A percentile compares a stretch with the other conserved stretches of the same genome.
Conservation (phyloP, 129 eudicot genomes). For the Helianthus tuberosus region DNA sequence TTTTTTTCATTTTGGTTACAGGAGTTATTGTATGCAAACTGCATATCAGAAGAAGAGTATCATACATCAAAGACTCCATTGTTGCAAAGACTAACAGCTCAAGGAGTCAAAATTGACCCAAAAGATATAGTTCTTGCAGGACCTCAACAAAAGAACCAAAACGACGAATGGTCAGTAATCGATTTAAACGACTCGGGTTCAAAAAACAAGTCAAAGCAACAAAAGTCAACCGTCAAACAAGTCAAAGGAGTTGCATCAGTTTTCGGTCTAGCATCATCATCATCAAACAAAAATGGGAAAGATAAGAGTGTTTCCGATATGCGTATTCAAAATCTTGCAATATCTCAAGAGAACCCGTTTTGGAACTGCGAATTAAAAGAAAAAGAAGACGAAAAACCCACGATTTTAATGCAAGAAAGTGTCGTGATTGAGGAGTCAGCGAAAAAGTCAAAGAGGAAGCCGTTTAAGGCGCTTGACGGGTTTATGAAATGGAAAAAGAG, state of each 20-base stretch:
- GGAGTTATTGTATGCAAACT: slow-evolving; percentile 86
- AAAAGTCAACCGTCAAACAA: slow-evolving; percentile 55
- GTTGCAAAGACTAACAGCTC: slow-evolving; percentile 80
- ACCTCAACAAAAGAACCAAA: slow-evolving; percentile 37
- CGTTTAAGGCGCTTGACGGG: slow-evolving; percentile 68
- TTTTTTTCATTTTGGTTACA: slow-evolving; percentile 28
- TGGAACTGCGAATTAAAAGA: slow-evolving; percentile 61
- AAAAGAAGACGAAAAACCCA: slow-evolving; percentile 51
- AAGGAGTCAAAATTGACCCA: slow-evolving; percentile 80
- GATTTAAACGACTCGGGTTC: slow-evolving; percentile 71
- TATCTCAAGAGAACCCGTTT: slow-evolving; percentile 83
- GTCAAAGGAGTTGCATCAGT: slow-evolving; percentile 60
- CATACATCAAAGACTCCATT: slow-evolving; percentile 89
- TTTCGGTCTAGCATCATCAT: slow-evolving; percentile 54
- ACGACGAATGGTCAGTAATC: slow-evolving; percentile 80
- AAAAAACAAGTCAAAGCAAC: slow-evolving; percentile 50
- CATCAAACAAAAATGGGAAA: slow-evolving; percentile 43
- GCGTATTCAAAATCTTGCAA: slow-evolving; percentile 35
- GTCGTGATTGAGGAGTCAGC: slow-evolving; percentile 40
- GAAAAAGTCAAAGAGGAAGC: slow-evolving; percentile 58
- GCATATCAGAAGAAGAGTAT: slow-evolving; percentile 92
- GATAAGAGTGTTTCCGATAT: slow-evolving; percentile 43
- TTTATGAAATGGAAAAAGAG: slow-evolving; percentile 83
- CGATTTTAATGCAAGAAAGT: slow-evolving; percentile 78
- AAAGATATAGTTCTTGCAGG: slow-evolving; percentile 56